Base-by-base conservation (phyloP, 225 moss, liverwort and hornwort genomes). In the Climacium dendroides region DNA sequence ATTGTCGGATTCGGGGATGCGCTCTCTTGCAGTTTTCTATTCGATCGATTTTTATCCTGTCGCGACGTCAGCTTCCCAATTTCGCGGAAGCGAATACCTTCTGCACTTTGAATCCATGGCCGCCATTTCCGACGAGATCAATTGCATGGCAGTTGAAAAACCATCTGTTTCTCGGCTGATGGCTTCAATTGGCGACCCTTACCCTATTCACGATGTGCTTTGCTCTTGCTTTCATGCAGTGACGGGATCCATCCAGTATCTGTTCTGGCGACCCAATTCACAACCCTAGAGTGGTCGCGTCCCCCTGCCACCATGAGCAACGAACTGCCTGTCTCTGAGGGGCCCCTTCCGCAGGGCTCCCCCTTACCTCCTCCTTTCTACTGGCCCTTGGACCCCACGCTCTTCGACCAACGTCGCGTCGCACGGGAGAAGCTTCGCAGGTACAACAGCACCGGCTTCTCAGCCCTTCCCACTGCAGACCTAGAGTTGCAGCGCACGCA, bases 381-480 rank as follows among this genome's bases (percentile, higher is more conserved):
- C 89, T 93, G 92, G 92, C 85, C 93, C 24, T 19, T 59, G 7
- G 82, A 77, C 2, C 80, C 70, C 41, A 52, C 67, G 4, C 67
- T 93, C 66, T 0, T 54, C 45, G 84, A 88, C 6, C 85, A 92
- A 24, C 83, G 88, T 50, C 86, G 87, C 64, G 85, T 50, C 18
- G 92, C 89, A 4, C 89, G 87, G 11, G 89, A 87, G 7, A 92
- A 92, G 87, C 1, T 93, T 24, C 87, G 93, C 25, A 78, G 66
- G 16, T 93, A 52, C 89, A 92, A 92, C 87, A 58, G 47, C 74
- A 92, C 93, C 16, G 93, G 81, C 7, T 47, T 89, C 47, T 81
- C 89, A 9, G 32, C 84, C 11, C 78, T 89, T 14, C 89, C 90
- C 58, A 87, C 89, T 15, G n/a, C 15, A 19, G 90, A 91, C 15